Evolutionary conservation across 2,329 filamentous ascomycete genomes (phyloP), one percentile per base, ranked within the genome.

Genomic region (Huntiella moniliformis): DNA sequence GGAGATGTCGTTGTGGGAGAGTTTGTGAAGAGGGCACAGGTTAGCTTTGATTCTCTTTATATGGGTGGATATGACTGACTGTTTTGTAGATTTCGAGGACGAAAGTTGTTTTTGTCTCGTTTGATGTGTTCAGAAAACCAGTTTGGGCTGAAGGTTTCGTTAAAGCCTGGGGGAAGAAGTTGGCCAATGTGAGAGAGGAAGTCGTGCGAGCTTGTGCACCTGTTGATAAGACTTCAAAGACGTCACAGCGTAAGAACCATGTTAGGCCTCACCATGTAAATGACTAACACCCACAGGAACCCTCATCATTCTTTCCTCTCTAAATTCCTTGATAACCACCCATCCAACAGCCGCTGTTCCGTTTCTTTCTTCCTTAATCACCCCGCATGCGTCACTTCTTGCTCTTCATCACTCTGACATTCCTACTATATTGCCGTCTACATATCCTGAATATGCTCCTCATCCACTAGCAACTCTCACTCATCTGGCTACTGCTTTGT

Each of bases 401-500:
- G 79, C 77, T 38, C 73, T 81, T 49, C 93, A 92, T 60, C 91
- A 96, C 64, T 67, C 71, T 44, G 88, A 96, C 61, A 70, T 88
- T 3, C 80, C 84, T 1, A 60, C 75, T 18, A 54, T 64, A 45
- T 60, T 70, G 61, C 60, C 58, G 28, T 61, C 48, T 33, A 57
- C 58, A 5, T 61, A 58, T 44, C 63, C 60, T 53, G 67, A 72
- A 55, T 77, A 83, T 60, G 64, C 73, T 13, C 84, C 86, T 1
- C 64, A 74, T 22, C 76, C 85, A 0, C 67, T 92, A 10, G 77
- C 77, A 1, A 65, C 86, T 1, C 67, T 96, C 16, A 73, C 71
- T 39, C 92, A 92, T 61, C 76, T 95, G 48, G 83, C 87, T n/a
- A 98, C 91, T 3, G 79, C 85, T 3, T 73, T 96, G 45, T 69